Conservation (phyloP, 257 asterid species). For the Penstemon newberryi region DNA sequence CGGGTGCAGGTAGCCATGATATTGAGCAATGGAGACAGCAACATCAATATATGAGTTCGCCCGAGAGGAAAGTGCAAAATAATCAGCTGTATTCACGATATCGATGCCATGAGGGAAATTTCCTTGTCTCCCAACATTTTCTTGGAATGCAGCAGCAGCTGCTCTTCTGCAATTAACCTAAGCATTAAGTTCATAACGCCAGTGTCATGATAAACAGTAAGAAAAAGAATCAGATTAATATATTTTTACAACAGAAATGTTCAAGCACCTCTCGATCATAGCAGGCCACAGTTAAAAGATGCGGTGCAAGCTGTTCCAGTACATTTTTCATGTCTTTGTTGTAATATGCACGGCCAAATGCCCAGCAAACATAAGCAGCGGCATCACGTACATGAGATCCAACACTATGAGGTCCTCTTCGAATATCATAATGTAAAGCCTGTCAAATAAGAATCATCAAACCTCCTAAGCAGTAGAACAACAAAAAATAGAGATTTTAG, state of each 20-base stretch:
- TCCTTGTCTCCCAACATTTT: constrained; percentile 98
- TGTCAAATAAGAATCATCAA: constrained; percentile 29
- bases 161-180: constrained; percentile 99
- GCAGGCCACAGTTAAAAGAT: constrained; percentile 89
- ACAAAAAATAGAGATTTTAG: neutral
- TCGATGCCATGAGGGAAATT: constrained; percentile 87
- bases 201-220: constrained; percentile 30
- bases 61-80: constrained; percentile 94
- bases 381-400: constrained; percentile 99
- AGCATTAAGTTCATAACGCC: constrained; percentile 35
- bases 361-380: constrained; percentile 99
- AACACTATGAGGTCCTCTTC: constrained; percentile 99
- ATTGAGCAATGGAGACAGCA: constrained; percentile 82
- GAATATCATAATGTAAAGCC: constrained; percentile 95
- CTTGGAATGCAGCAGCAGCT: constrained; percentile 99
- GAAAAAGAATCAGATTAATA: constrained; percentile 18
- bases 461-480: constrained; percentile 20
- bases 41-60: constrained; percentile 80
- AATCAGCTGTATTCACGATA: constrained; percentile 88
- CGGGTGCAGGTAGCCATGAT: constrained; percentile 76
- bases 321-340: constrained; percentile 77
- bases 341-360: constrained; percentile 93
- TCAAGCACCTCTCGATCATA: constrained; percentile 94
- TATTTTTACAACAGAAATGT: constrained; percentile 12
- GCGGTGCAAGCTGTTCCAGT: constrained; percentile 82